These are phyloP conservation scores for Erythrophleum ivorense DNA, from an alignment of 331 rosid genomes.

Conservation along the genomic window DNA sequence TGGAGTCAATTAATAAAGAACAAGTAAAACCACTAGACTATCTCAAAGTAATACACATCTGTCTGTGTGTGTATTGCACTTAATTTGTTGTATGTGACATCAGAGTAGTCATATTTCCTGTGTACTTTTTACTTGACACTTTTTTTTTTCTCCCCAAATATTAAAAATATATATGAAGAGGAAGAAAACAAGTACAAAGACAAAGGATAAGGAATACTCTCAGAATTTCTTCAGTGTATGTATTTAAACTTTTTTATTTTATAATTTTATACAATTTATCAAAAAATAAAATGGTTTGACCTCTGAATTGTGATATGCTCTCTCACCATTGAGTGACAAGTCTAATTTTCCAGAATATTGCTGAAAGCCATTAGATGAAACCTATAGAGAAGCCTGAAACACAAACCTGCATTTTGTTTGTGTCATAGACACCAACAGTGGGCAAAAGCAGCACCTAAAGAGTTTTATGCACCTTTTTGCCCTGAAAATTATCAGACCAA, in stretches of 20 bases:
- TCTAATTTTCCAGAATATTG: not conserved
- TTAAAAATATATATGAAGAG: not conserved
- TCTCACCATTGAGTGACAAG: not conserved
- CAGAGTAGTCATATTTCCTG: not conserved
- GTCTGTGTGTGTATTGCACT: not conserved
- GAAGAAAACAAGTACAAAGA: not conserved
- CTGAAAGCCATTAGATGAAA: not conserved
- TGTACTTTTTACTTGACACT: not conserved
- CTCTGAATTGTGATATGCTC: not conserved
- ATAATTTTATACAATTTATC: not conserved
- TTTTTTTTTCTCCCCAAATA: not conserved
- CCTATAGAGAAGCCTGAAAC: not conserved
- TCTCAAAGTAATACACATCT: not conserved
- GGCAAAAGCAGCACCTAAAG: not conserved
- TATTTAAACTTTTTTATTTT: not conserved
- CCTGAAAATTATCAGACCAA: not conserved
- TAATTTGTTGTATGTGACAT: not conserved
- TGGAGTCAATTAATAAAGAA: not conserved
- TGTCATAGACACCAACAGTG: not conserved
- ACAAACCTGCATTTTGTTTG: not conserved
- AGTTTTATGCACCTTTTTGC: not conserved
- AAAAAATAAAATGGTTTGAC: not conserved
- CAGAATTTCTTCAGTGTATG: not conserved
- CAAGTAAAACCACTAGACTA: not conserved
- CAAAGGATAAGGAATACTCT: not conserved